Evolutionary conservation across 306 rosid genomes (phyloP), one percentile per base, ranked within the genome.

Genomic region (Sphenostylis stenocarpa): DNA sequence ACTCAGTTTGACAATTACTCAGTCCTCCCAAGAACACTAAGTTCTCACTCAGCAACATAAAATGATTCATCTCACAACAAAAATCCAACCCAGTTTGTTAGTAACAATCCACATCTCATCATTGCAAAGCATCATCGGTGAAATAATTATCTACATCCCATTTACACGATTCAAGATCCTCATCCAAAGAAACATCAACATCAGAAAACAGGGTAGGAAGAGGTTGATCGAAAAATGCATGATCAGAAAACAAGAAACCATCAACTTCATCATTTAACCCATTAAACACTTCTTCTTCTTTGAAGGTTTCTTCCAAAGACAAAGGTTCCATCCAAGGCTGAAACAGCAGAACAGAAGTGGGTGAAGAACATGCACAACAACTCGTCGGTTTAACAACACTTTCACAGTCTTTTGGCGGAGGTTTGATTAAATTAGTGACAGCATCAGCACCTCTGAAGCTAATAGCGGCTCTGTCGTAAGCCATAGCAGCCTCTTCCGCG

Each of bases 121-220:
- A 43, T 7, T 47, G 5, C 3, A 34, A 43, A 17, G 47, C 5
- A 0, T 67, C 47, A 36, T 51, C 48, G 33, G 2, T 7, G 43
- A 91, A 92, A 79, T 83, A 90, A 77, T 69, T 52, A 58, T 94
- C 96, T 3, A 90, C 87, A 43, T 90, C 90, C 97, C 97, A 92
- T 71, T 85, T 89, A 84, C 88, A 91, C 1, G 93, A 87, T 9
- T 81, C 84, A 75, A 93, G 83, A 86, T 91, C 90, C 3, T 67
- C 85, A 1, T 80, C 67, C 44, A 77, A 77, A 10, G 84, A 70
- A 16, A 87, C 29, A 77, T 85, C 91, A 7, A 71, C 68, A 3
- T 52, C 65, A 1, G 69, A 58, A 41, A 83, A 82, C 4, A 75
- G 20, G 1, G 81, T 77, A 24, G 83, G 81, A 41, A 72, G 47